phyloP scores from a whole-genome alignment of 345 rosid species.

The Diplotaxis tenuifolia region DNA sequence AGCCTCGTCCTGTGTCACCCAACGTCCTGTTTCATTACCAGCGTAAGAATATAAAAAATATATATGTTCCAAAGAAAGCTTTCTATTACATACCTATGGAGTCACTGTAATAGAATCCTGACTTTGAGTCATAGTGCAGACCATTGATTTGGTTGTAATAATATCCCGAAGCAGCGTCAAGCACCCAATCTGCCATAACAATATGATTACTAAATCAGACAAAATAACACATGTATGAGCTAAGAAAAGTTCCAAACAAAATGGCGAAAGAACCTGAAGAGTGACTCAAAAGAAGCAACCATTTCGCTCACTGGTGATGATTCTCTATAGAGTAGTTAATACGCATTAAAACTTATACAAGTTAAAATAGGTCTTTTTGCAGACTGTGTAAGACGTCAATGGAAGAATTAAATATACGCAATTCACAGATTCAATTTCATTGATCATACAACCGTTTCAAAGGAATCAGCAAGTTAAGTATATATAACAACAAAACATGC shows the following conservation, averaged over 20 bases:
- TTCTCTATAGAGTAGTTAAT: slow-evolving; percentile 18
- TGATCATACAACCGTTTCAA: neutral
- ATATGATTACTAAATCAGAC: slow-evolving; percentile 27
- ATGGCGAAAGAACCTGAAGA: slow-evolving; percentile 32
- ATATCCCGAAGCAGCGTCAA: slow-evolving; percentile 69
- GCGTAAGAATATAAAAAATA: slow-evolving; percentile 22
- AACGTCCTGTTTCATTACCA: slow-evolving; percentile 64
- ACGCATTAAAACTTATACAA: slow-evolving; percentile 22
- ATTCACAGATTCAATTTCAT: neutral
- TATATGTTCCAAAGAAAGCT: neutral
- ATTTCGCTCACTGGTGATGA: slow-evolving; percentile 25
- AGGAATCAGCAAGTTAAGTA: neutral
- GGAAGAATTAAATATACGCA: neutral
- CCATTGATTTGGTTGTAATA: slow-evolving; percentile 59
- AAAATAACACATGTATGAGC: neutral
- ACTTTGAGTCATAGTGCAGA: slow-evolving; percentile 72
- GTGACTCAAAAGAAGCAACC: slow-evolving; percentile 30
- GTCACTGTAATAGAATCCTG: slow-evolving; percentile 81
- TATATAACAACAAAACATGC: neutral
- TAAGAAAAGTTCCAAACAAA: slow-evolving; percentile 12
- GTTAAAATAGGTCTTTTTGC: slow-evolving; percentile 22
- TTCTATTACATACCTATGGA: slow-evolving; percentile 52
- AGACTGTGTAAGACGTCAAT: neutral
- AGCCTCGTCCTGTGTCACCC: slow-evolving; percentile 90
- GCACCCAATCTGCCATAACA: slow-evolving; percentile 57